phyloP scores from a whole-genome alignment of 306 rosid species.

The Prinsepia uniflora region DNA sequence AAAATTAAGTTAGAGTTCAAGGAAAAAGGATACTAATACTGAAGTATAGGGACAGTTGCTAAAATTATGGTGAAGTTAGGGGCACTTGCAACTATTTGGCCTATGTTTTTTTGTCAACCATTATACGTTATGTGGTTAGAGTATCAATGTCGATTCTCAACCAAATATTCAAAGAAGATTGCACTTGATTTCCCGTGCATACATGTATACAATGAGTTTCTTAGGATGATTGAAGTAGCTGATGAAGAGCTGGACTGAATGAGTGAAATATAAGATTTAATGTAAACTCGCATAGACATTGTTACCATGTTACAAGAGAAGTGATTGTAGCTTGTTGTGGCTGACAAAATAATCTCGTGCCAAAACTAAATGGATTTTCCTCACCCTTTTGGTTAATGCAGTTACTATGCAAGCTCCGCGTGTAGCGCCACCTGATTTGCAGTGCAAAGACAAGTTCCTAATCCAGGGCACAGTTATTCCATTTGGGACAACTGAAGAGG shows the following conservation, averaged over 20 bases:
- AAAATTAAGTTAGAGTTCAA: no score
- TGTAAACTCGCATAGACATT: not conserved
- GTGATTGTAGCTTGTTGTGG: not conserved
- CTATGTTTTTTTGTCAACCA: not conserved
- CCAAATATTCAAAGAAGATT: not conserved
- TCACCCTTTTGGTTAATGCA: conserved; percentile 38
- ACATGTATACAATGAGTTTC: not conserved
- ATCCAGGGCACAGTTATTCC: conserved; percentile 65
- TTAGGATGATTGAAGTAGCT: not conserved
- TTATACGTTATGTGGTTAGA: not conserved
- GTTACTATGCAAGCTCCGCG: conserved; percentile 97
- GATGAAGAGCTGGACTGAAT: not conserved
- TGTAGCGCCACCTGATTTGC: conserved; percentile 60
- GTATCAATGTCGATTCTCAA: not conserved
- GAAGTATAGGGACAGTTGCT: no score
- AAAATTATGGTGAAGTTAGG: no score
- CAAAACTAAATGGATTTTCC: conserved; percentile 3
- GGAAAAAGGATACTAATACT: no score
- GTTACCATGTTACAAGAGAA: not conserved
- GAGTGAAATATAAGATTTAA: not conserved
- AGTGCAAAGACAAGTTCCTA: conserved; percentile 92
- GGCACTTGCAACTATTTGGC: no score
- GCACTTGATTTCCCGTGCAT: not conserved
- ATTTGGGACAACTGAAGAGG: conserved; percentile 62
- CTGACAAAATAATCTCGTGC: not conserved